These are phyloP conservation scores for Neonectria punicea DNA, from an alignment of 2,329 filamentous ascomycete genomes.

Conservation along the genomic window DNA sequence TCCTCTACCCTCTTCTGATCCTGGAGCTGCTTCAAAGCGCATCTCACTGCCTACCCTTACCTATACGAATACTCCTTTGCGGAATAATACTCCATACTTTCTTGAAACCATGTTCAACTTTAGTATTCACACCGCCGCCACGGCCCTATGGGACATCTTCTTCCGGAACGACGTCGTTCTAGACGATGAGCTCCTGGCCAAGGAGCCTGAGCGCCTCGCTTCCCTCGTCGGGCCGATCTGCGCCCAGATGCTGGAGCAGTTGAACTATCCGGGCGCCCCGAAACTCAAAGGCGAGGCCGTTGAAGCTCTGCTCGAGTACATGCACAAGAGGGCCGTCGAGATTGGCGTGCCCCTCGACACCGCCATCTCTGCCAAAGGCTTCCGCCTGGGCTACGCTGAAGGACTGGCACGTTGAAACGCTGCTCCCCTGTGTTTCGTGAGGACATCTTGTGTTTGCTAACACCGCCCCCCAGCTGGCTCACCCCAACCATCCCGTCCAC, in stretches of 20 bases:
- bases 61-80: background rate
- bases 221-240: constrained; percentile 9
- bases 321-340: constrained; percentile 13
- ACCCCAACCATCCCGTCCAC: constrained; percentile 12
- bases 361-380: constrained; percentile 12
- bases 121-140: background rate
- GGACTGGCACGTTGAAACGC: constrained; percentile 7
- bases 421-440: background rate
- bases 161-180: constrained; percentile 5
- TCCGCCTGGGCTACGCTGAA: constrained; percentile 12
- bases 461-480: constrained; percentile 4
- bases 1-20: background rate
- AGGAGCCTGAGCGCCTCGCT: constrained; percentile 9
- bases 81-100: background rate
- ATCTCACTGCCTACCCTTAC: background rate
- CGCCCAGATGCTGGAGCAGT: constrained; percentile 7
- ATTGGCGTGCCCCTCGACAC: constrained; percentile 16
- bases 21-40: background rate
- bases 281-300: constrained; percentile 14
- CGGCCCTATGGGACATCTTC: constrained; percentile 2
- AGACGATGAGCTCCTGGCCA: constrained; percentile 4
- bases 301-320: constrained; percentile 16
- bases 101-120: background rate
- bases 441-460: background rate
- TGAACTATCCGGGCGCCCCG: constrained; percentile 12